Evolutionary conservation across 352 stramenopile species (phyloP).

Genomic region (Thalassiosira exigua): DNA sequence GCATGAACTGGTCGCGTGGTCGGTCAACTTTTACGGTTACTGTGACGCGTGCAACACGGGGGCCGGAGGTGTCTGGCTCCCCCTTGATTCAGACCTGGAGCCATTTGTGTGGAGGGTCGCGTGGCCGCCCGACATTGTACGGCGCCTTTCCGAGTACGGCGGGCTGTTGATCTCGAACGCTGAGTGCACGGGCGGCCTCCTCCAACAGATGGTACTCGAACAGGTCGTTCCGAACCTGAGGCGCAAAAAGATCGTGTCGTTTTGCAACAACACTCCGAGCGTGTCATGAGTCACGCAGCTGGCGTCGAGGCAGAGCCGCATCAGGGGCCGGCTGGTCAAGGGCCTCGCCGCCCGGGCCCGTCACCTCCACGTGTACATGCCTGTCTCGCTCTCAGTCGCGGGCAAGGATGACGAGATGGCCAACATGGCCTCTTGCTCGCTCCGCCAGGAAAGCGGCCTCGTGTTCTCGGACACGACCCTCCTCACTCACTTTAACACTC

Average conservation of each 20-base stretch:
- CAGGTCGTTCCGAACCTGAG: background rate
- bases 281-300: slow-evolving; percentile 7
- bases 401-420: slow-evolving; percentile 14
- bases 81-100: background rate
- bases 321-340: background rate
- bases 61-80: background rate
- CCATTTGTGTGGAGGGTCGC: background rate
- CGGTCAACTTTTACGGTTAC: background rate
- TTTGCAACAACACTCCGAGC: slow-evolving; percentile 15
- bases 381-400: background rate
- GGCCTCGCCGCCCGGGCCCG: background rate
- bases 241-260: background rate
- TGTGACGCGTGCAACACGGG: background rate
- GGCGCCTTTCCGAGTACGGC: background rate
- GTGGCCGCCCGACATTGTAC: background rate
- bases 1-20: background rate
- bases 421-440: slow-evolving; percentile 11
- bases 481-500: slow-evolving; percentile 21
- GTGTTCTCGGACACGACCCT: background rate
- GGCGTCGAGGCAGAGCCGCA: slow-evolving; percentile 1
- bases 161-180: background rate
- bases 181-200: background rate
- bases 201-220: background rate
- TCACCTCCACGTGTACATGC: background rate
- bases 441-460: background rate